A percentile compares a stretch with the other conserved stretches of the same genome.
Conservation (phyloP, 345 rosid species). For the Clausena lansium region DNA sequence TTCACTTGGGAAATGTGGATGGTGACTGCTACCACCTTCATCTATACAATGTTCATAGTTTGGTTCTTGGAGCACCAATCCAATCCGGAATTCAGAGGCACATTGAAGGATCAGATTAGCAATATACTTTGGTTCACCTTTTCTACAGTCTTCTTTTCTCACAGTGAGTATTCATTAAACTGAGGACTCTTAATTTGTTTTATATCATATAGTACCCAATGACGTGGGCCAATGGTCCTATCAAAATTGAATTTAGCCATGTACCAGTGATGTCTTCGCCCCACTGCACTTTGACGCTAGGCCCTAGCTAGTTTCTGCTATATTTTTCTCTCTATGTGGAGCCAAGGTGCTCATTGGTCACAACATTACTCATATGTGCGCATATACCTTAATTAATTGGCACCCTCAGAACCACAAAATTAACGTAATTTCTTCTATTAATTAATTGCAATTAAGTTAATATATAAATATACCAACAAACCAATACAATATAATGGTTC, state of each 20-base stretch:
- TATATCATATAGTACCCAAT: too few relatives aligned
- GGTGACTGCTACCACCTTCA: slow-evolving; percentile 27
- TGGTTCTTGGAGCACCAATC: slow-evolving; percentile 42
- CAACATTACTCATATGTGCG: neutral
- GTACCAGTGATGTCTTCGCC: too few relatives aligned
- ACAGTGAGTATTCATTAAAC: slow-evolving; percentile 28
- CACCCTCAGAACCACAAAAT: too few relatives aligned
- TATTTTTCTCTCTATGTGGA: neutral
- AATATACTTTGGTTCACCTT: slow-evolving; percentile 40
- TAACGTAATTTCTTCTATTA: neutral
- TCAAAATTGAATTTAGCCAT: neutral
- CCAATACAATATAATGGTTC: neutral
- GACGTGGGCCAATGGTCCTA: neutral
- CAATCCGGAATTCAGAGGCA: slow-evolving; percentile 36
- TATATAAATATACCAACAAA: neutral
- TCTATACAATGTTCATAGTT: slow-evolving; percentile 41
- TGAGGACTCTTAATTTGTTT: neutral
- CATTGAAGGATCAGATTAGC: slow-evolving; percentile 28
- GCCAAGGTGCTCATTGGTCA: neutral
- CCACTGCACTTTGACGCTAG: neutral
- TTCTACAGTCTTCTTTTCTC: slow-evolving; percentile 43
- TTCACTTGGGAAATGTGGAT: slow-evolving; percentile 42
- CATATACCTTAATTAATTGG: too few relatives aligned
- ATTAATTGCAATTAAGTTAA: neutral
- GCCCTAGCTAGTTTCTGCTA: neutral